phyloP scores from a whole-genome alignment of 2,329 filamentous ascomycete species.

The Fusarium pilosicola region DNA sequence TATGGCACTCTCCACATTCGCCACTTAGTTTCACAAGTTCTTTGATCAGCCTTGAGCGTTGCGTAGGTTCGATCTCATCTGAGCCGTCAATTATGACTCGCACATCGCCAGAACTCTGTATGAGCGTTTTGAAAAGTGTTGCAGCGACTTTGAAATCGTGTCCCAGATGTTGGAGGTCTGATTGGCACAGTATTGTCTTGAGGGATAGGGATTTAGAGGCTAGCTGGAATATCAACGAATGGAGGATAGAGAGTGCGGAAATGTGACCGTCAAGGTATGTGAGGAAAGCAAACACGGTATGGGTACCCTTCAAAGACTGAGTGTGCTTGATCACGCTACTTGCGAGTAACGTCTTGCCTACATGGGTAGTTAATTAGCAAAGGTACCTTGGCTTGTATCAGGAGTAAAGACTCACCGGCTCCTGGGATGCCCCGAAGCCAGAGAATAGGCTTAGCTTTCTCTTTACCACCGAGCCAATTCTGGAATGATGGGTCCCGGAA shows the following conservation, averaged over 20 bases:
- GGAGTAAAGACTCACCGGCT: not conserved
- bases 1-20: not conserved
- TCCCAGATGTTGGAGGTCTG: not conserved
- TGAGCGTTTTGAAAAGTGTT: rapidly evolving
- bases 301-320: not conserved
- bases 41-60: not conserved
- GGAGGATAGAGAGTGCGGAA: not conserved
- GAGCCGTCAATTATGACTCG: rapidly evolving
- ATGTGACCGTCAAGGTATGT: not conserved
- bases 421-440: constrained; percentile 4
- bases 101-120: not conserved
- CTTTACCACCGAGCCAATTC: not conserved
- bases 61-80: rapidly evolving
- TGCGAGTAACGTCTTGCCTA: not conserved
- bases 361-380: rapidly evolving
- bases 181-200: not conserved
- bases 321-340: constrained; percentile 1
- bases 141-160: rapidly evolving
- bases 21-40: not conserved
- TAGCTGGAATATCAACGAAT: not conserved
- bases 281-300: not conserved
- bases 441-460: not conserved
- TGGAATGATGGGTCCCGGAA: not conserved
- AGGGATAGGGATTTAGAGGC: not conserved
- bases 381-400: rapidly evolving